Evolutionary conservation across 2,329 filamentous ascomycete species (phyloP), one percentile per base, ranked within the genome.

Genomic region (Fusarium nodosum): DNA sequence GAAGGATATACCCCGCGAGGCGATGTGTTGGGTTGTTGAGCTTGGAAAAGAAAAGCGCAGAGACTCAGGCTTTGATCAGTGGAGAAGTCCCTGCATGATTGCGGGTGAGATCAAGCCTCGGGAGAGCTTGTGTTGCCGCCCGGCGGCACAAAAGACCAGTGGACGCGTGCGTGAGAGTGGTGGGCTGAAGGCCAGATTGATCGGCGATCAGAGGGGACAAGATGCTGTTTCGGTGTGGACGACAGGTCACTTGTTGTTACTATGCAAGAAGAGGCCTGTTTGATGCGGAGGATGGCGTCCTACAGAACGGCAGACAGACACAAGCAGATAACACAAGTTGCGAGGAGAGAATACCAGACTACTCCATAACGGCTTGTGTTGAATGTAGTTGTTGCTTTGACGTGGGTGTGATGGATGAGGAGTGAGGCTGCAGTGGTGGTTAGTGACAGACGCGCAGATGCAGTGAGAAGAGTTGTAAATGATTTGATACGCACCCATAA

Each of bases 1-100:
- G 79, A 80, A 78, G 79, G 79, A 80, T 80, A 80, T 80, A 80
- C 79, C 79, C 78, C 76, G 75, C 74, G 78, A 79, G 75, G 76
- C 77, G 72, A 73, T 77, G 74, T 77, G 77, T 76, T 70, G 68
- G 68, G 77, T 79, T 77, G 77, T 76, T 75, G 77, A 78, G 77
- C 75, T 78, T 72, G 71, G 71, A 74, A 71, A 68, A 71, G 63
- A 71, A 70, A 72, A 69, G 71, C 76, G 73, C 68, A 72, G 73
- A 74, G 71, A 72, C 67, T 65, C 71, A 66, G 71, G 65, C 56
- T 71, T 73, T 67, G 65, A 65, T 71, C 51, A 63, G 59, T 64
- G 66, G 70, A 62, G 67, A 65, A 54, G 60, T 51, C 68, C 68
- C 63, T 62, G 51, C 63, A 50, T 26, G 34, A 42, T 28, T 39